Evolutionary conservation across 495 filamentous ascomycete species (phyloP), one percentile per base, ranked within the genome.

Genomic region (Penicillium ucsense): DNA sequence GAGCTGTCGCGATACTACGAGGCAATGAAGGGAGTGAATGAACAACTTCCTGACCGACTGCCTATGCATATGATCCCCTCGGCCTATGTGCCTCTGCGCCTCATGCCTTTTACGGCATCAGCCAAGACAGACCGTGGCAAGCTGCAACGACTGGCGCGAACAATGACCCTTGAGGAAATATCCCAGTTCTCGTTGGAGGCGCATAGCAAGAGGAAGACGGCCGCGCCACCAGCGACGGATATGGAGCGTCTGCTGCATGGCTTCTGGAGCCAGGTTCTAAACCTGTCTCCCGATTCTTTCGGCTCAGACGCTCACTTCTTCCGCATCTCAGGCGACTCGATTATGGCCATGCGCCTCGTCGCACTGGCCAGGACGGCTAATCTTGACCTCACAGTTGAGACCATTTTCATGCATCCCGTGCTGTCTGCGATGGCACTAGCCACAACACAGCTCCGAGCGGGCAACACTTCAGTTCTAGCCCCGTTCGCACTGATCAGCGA

Each of bases 31-130:
- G n/a, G n/a, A n/a, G n/a, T 43, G 41, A 31, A 31, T 9, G 43
- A 46, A 2, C 11, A 27, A 30, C 12, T 50, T 28, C 35, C 35
- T n/a, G 4, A 27, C 7, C 34, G 33, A 10, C 12, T 50, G 29
- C 47, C 47, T 33, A 8, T 2, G 8, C 40, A n/a, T 38, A 74
- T 75, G 69, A 53, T 74, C 1, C 72, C 66, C 1, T 47, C 47
- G 1, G 8, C 65, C 28, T 71, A 60, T 32, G 29, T 74, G 2
- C 63, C 65, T 1, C 46, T 74, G 2, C 44, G 54, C 3, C 45
- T 50, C 28, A 59, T 75, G 45, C 70, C 72, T 1, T 47, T 64
- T 10, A 60, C 51, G 0, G 46, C 48, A 7, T 64, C 63, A 4
- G 67, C 59, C 5, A 73, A 73, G 45, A 41, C 63, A 4, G 61